phyloP scores from a whole-genome alignment of 2,329 filamentous ascomycete species.

The Fusarium heterosporum region DNA sequence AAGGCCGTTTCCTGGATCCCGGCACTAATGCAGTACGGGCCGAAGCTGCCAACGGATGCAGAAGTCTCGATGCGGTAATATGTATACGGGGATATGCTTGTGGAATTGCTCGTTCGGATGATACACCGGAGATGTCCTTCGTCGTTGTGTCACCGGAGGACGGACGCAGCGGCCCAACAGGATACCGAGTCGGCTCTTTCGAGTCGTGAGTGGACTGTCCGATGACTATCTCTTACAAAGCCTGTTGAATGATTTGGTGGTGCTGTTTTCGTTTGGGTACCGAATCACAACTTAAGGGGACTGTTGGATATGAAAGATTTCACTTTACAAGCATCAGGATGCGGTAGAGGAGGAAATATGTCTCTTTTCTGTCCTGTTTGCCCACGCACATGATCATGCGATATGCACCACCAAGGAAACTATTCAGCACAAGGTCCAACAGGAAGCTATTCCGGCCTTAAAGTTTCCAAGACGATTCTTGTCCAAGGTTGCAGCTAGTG shows the following conservation, averaged over 20 bases:
- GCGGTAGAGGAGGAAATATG: neutral
- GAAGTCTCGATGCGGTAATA: constrained; percentile 17
- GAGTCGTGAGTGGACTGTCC: constrained; percentile 16
- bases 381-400: constrained; percentile 1
- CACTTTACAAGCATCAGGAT: neutral
- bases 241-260: neutral
- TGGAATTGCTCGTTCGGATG: neutral
- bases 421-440: constrained; percentile 19
- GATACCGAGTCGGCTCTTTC: constrained; percentile 5
- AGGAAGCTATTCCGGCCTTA: constrained; percentile 33
- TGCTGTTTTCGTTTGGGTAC: constrained; percentile 2
- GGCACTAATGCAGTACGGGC: constrained; percentile 35
- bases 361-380: neutral
- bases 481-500: constrained; percentile 26
- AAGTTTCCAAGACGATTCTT: neutral
- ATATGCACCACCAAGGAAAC: neutral
- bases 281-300: neutral
- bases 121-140: constrained; percentile 1
- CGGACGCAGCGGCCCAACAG: constrained; percentile 17
- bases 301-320: neutral
- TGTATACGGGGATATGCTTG: neutral
- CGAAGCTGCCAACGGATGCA: constrained; percentile 28
- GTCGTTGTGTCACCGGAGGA: constrained; percentile 23
- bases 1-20: constrained; percentile 4
- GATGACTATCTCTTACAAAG: constrained; percentile 2